Evolutionary conservation across 2,329 filamentous ascomycete genomes (phyloP), one percentile per base, ranked within the genome.

Genomic region (Colletotrichum sp.): DNA sequence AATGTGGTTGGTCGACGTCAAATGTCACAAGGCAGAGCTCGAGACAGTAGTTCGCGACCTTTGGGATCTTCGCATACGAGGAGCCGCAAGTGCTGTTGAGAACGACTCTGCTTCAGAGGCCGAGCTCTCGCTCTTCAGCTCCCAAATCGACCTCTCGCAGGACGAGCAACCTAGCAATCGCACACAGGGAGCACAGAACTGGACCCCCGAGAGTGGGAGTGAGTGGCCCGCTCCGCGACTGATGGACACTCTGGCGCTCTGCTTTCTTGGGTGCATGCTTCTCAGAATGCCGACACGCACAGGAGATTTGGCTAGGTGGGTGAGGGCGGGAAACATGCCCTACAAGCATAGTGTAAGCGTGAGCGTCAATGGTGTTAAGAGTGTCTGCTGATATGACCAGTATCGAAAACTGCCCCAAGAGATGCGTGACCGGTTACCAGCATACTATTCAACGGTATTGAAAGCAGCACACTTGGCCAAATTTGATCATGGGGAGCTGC

Each of bases 11-110:
- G 87, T 98, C 16, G 86, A 90, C 27, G 87, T 89, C 8, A 92
- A 93, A 82, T 90, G 90, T 0, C 89, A 97, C 64, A 93, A 93
- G 2, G 84, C 88, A 6, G 94, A 98, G 80, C 88, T 98, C 15
- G 95, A 98, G 87, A 93, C 87, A 9, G 88, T 98, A 12, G 92
- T 98, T 7, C 92, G 93, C 75, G 96, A 98, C 82, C 89, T 99
- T 16, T 99, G 97, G 96, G 89, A 93, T 69, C 86, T 98, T 67
- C 91, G 95, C 7, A 87, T 89, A 4, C 85, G 90, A 49, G 86
- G 85, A 25, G 87, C 84, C 62, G 85, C 82, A 79, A 84, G 16
- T 55, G 80, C 59, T 69, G 82, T 81, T 7, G 82, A 81, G 61
- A 80, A 80, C 25, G 80, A 81, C 16, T 78, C 78, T 27, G 69